These are phyloP conservation scores for Vigna mungo DNA, from an alignment of 306 rosid species.

Conservation along the genomic window DNA sequence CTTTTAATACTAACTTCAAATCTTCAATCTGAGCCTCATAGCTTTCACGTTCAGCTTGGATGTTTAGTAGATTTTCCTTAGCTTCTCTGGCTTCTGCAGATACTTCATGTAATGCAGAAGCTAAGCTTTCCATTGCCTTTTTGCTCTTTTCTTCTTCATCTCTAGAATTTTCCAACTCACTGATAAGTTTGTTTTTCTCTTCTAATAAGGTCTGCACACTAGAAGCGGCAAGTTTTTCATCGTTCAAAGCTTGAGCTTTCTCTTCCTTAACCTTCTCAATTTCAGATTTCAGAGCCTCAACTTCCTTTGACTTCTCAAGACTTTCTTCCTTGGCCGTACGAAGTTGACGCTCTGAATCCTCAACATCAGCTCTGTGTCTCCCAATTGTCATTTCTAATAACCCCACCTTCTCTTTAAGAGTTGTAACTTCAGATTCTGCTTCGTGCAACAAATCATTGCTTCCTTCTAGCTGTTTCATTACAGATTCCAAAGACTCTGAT, in stretches of 20 bases:
- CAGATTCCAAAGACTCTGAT: constrained; percentile 82
- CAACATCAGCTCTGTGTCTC: constrained; percentile 71
- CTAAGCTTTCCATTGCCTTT: constrained; percentile 98
- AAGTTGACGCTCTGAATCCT: constrained; percentile 68
- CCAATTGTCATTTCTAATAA: constrained; percentile 83
- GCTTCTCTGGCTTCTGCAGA: constrained; percentile 89
- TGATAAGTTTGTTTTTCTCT: constrained; percentile 82
- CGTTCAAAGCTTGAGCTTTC: constrained; percentile 75
- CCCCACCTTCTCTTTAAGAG: constrained; percentile 82
- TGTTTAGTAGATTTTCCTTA: constrained; percentile 65
- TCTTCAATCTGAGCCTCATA: constrained; percentile 76
- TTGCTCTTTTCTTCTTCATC: constrained; percentile 94
- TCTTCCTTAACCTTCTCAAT: constrained; percentile 79
- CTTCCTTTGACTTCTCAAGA: constrained; percentile 58
- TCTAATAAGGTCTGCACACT: constrained; percentile 82
- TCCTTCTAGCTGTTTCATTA: constrained; percentile 85
- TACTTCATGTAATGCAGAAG: constrained; percentile 93
- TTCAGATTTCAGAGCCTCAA: constrained; percentile 64
- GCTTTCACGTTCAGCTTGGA: constrained; percentile 63
- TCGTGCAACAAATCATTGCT: constrained; percentile 79
- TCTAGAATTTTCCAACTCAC: constrained; percentile 80
- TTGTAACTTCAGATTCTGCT: constrained; percentile 70
- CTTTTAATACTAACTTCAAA: constrained; percentile 76
- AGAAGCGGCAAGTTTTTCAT: constrained; percentile 92
- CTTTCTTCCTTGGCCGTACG: constrained; percentile 65